These are phyloP conservation scores for Amanita rimosa DNA, from an alignment of 768 basidiomycete genomes.

Conservation along the genomic window DNA sequence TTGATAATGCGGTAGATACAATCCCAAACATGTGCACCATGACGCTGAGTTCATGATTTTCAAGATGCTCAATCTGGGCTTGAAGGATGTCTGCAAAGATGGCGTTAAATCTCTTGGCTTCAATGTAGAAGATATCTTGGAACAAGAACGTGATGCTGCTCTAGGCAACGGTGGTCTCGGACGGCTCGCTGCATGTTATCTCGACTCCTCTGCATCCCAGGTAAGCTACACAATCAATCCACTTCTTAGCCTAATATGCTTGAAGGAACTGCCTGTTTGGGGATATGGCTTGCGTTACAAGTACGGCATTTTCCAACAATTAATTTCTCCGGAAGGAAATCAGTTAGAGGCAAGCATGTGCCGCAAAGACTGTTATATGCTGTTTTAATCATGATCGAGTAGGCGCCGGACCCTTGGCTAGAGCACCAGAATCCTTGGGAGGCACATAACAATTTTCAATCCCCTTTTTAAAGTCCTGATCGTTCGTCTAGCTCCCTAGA, in stretches of 20 bases:
- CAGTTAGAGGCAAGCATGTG: constrained; percentile 50
- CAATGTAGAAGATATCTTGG: constrained; percentile 77
- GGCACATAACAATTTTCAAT: constrained; percentile 11
- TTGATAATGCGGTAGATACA: constrained; percentile 47
- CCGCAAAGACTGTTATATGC: background rate
- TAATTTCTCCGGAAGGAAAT: constrained; percentile 74
- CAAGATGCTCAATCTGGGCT: constrained; percentile 75
- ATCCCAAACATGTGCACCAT: constrained; percentile 5
- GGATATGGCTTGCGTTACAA: constrained; percentile 91
- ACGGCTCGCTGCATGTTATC: constrained; percentile 93
- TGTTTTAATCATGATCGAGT: background rate
- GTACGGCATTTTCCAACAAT: constrained; percentile 94
- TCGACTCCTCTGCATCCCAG: constrained; percentile 85
- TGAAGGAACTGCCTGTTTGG: constrained; percentile 79
- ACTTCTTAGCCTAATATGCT: constrained; percentile 21
- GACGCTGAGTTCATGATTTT: constrained; percentile 16
- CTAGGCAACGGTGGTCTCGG: constrained; percentile 95
- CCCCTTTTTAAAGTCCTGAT: background rate
- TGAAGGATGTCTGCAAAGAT: constrained; percentile 64
- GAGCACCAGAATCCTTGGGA: constrained; percentile 86
- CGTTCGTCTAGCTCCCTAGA: constrained; percentile 41
- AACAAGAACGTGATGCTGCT: constrained; percentile 86
- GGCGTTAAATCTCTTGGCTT: constrained; percentile 78
- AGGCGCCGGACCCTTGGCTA: constrained; percentile 89
- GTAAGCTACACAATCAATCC: constrained; percentile 54